These are phyloP conservation scores for Glaciozyma martinii DNA, from an alignment of 768 basidiomycete genomes.

Conservation along the genomic window DNA sequence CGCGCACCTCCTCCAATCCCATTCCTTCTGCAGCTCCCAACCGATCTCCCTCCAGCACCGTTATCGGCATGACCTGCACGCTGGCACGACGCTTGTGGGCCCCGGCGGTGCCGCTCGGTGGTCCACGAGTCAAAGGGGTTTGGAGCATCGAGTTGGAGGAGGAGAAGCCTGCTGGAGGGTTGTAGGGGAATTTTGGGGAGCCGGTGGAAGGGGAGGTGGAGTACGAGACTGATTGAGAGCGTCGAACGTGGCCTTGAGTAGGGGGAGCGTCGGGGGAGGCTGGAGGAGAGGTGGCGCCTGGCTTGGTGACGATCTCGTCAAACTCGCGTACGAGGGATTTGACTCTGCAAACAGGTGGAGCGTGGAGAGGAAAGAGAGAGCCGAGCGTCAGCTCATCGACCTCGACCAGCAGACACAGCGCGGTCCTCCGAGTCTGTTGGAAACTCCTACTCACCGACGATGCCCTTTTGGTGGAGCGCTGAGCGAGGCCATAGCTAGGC, in stretches of 20 bases:
- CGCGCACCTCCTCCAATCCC: background rate
- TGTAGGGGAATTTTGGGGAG: background rate
- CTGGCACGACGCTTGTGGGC: too few relatives aligned
- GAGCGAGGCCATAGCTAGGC: background rate
- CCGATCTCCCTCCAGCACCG: background rate
- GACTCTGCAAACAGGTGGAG: slow-evolving; percentile 4
- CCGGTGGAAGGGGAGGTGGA: background rate
- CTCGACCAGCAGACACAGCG: too few relatives aligned
- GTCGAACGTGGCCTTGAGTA: background rate
- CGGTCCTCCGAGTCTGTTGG: too few relatives aligned
- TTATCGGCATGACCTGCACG: background rate
- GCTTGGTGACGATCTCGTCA: slow-evolving; percentile 6
- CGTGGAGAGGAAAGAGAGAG: background rate
- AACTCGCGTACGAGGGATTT: slow-evolving; percentile 22
- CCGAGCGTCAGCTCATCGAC: background rate
- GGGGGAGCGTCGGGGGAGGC: background rate
- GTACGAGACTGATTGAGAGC: background rate
- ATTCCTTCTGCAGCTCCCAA: background rate
- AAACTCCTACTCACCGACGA: slow-evolving; percentile 1
- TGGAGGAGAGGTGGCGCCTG: background rate
- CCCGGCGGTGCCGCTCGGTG: background rate
- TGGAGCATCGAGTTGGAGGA: background rate
- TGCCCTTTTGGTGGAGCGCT: background rate
- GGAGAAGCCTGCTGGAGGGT: background rate
- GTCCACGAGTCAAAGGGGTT: background rate